Evolutionary conservation across 2,329 filamentous ascomycete species (phyloP).

Genomic region (Alternaria alternata): DNA sequence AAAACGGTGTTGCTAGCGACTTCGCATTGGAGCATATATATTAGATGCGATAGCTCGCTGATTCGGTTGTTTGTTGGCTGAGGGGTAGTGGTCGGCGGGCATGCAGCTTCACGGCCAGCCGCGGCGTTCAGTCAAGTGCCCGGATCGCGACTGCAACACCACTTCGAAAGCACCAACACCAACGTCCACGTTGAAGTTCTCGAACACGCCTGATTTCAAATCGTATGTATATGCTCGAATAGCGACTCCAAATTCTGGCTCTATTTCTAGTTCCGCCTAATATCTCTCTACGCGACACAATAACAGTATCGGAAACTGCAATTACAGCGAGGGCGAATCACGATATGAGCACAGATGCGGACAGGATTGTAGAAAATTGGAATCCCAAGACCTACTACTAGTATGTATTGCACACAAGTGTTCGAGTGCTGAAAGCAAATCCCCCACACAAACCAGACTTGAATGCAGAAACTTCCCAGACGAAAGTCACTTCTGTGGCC

Average conservation of each 20-base stretch:
- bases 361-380: not conserved
- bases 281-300: not conserved
- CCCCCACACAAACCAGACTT: not conserved
- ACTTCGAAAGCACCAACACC: not conserved
- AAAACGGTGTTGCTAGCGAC: not conserved
- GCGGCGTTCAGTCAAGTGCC: not conserved
- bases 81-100: not conserved
- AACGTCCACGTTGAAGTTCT: not conserved
- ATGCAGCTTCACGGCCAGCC: not conserved
- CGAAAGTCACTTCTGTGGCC: not conserved
- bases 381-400: not conserved
- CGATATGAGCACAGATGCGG: not conserved
- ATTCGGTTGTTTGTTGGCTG: not conserved
- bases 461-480: not conserved
- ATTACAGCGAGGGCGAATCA: not conserved
- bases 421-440: not conserved
- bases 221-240: not conserved
- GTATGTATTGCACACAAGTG: not conserved
- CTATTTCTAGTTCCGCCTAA: not conserved
- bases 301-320: not conserved
- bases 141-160: not conserved
- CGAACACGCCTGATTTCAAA: not conserved
- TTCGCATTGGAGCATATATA: not conserved
- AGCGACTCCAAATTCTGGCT: too few species aligned
- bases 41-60: not conserved